phyloP scores from a whole-genome alignment of 2,329 filamentous ascomycete species.

The Fusarium verrucosum region DNA sequence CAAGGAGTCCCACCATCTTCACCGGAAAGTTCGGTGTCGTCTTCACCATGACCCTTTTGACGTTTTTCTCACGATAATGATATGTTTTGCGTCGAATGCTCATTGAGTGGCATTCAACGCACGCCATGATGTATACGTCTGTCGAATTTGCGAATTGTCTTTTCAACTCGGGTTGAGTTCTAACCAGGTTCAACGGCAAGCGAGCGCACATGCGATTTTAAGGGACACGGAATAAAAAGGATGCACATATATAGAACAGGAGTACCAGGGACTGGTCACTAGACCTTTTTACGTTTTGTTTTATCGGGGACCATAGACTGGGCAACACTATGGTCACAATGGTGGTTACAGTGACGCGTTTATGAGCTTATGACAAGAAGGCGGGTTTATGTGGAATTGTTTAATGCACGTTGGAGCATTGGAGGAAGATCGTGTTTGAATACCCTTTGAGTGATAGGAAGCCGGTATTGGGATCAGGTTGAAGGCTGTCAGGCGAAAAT shows the following conservation, averaged over 20 bases:
- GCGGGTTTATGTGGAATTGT: conserved; percentile 19
- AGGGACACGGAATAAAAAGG: conserved; percentile 19
- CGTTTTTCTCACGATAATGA: conserved; percentile 21
- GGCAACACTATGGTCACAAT: conserved; percentile 15
- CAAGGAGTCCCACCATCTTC: conserved; percentile 7
- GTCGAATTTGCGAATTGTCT: conserved; percentile 31
- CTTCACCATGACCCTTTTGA: neutral
- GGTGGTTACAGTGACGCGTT: conserved; percentile 24
- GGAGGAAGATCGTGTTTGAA: conserved; percentile 27
- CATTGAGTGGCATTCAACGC: conserved; percentile 7
- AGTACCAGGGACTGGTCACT: conserved; percentile 24
- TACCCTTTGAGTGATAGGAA: conserved; percentile 15
- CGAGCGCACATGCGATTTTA: conserved; percentile 30
- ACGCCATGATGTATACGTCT: conserved; percentile 27
- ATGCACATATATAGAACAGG: conserved; percentile 36
- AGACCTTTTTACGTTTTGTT: conserved; percentile 24
- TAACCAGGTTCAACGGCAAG: conserved; percentile 17
- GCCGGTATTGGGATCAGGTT: neutral
- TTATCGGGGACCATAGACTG: conserved; percentile 6
- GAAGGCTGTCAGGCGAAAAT: neutral
- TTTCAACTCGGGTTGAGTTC: conserved; percentile 18
- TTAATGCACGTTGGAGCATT: conserved; percentile 23
- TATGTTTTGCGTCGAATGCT: conserved; percentile 17
- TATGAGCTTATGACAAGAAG: conserved; percentile 22
- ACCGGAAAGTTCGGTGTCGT: neutral